Evolutionary conservation across 176 grass and related monocot species (phyloP).

Genomic region (Phoenix dactylifera): DNA sequence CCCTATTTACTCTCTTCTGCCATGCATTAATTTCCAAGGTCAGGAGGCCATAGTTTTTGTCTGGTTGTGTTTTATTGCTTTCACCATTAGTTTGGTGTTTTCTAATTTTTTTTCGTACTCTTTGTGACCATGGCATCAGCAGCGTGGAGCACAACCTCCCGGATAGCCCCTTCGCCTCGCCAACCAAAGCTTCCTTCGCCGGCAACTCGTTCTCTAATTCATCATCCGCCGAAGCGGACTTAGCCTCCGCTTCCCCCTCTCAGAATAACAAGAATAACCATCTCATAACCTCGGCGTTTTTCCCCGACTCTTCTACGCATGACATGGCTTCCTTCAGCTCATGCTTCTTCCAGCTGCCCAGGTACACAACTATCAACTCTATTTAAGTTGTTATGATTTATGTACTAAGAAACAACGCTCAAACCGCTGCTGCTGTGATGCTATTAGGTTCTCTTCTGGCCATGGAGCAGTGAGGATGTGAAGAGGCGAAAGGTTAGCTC

Average conservation of each 20-base stretch:
- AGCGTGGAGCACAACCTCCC: slow-evolving; percentile 65
- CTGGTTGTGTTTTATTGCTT: too few species aligned
- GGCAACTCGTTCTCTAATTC: neutral
- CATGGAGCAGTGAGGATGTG: slow-evolving; percentile 76
- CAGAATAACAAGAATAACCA: slow-evolving; percentile 7
- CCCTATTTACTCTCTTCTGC: too few species aligned
- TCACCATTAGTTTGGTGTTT: neutral
- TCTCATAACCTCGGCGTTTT: slow-evolving; percentile 40
- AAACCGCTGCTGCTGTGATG: neutral
- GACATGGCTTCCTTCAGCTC: slow-evolving; percentile 56
- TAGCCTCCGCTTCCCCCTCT: neutral
- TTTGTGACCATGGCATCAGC: slow-evolving; percentile 28
- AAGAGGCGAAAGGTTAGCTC: slow-evolving; percentile 24
- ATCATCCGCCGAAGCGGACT: slow-evolving; percentile 10
- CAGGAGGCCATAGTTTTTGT: too few species aligned
- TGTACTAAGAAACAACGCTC: too few species aligned
- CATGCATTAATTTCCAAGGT: too few species aligned
- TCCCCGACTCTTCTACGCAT: slow-evolving; percentile 34
- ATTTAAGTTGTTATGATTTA: too few species aligned
- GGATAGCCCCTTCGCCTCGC: slow-evolving; percentile 66
- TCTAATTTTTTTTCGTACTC: slow-evolving; percentile 20
- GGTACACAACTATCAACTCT: neutral
- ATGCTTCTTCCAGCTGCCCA: slow-evolving; percentile 54
- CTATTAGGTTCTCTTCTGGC: slow-evolving; percentile 54
- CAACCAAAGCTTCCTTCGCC: slow-evolving; percentile 37